Base-by-base conservation (phyloP, 148 eudicot genomes). In the Silene latifolia region DNA sequence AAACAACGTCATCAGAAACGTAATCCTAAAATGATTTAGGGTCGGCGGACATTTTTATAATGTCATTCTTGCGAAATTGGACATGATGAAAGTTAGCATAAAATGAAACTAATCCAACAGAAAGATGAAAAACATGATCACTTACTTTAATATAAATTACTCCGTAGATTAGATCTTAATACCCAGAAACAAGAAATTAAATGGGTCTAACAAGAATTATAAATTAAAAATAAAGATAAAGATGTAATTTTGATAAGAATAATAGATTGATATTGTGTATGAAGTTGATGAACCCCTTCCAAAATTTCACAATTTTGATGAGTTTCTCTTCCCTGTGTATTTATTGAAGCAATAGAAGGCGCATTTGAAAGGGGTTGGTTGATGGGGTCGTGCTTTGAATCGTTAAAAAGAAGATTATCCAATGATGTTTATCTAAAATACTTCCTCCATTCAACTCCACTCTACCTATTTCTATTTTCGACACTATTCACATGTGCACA, bases 311-410 rank as follows among this genome's bases (percentile, higher is more conserved):
- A 48, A 4, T 61, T 35, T 48, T 8, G 14, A 35, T 57, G 14
- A 29, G 18, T n/a, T 0, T 20, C 29, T 4, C 1, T 11, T 32
- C n/a, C n/a, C 1, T 58, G 39, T 54, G 17, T 71, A 35, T 54
- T 21, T 44, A 53, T 56, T 23, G 3, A 42, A 56, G 21, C 1
- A 7, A 27, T 39, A 63, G 2, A 11, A 27, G 63, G 48, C 27
- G 27, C 44, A 59, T 23, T 23, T 11, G 25, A 63, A 71, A 71
- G 74, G 59, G 42, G 69, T 19, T 72, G 21, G 63, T 21, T 63
- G 69, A 42, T 15, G 42, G 54, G 63, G 80, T 17, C 71, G 51
- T 21, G n/a, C 20, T 18, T 75, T 66, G 77, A 66, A 71, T 56
- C 0, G n/a, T 63, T 47, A 63, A 73, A 8, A 8, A 63, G 0